Base-by-base conservation (phyloP, 2,329 filamentous ascomycete species). In the Sclerotinia trifoliorum region DNA sequence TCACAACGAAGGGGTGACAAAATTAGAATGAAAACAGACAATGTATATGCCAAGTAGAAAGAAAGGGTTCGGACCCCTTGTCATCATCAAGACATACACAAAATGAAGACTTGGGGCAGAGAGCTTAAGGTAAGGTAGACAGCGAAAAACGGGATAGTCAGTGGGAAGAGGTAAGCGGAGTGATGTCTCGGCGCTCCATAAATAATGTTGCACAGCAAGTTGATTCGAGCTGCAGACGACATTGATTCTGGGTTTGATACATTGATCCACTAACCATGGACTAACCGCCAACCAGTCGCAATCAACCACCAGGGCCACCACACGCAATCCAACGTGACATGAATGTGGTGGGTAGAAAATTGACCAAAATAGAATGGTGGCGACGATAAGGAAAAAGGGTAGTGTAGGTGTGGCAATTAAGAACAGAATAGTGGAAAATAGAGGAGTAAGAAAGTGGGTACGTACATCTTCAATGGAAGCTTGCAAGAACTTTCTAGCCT, bases 401-500 rank as follows among this genome's bases (percentile, higher is more conserved):
- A n/a, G n/a, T 26, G 15, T 3, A 52, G 2, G 19, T 26, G 46
- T 5, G 6, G 26, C 42, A n/a, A 26, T 26, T 3, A 35, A 35
- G 13, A 46, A 32, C 26, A 48, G 17, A 48, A 55, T 2, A 67
- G 19, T n/a, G 5, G 42, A 48, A 11, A 35, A 62, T 44, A 35
- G 54, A 63, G 32, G 60, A 26, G 44, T 24, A 75, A 58, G 42
- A 29, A 44, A 29, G 55, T 21, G 52, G 24, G 17, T 7, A 84
- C 88, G 83, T 78, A 93, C 91, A 79, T 93, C 93, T 77, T 96
- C 93, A 66, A 96, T 87, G 71, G 92, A 96, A 56, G 92, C 92
- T 80, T 96, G 92, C 80, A 97, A 85, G 80, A 96, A 95, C 73
- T 90, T 90, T 71, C 94, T 86, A 61, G 93, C 91, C 81, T 98